These are phyloP conservation scores for Phyllosticta paracitricarpa DNA, from an alignment of 2,329 filamentous ascomycete genomes.

Conservation along the genomic window DNA sequence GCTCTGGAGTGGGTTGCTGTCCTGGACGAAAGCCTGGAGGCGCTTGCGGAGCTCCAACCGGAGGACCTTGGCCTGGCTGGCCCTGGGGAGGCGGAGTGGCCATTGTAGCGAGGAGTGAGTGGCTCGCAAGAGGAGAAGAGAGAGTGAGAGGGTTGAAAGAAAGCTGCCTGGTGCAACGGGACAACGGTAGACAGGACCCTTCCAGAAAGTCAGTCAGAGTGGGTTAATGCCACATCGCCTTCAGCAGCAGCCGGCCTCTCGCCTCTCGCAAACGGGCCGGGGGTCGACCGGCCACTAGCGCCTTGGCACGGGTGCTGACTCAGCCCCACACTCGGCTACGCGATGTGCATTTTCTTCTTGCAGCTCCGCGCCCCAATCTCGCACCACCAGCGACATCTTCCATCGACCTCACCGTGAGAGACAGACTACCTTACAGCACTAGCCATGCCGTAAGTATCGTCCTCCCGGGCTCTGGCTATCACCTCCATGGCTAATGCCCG, in stretches of 20 bases:
- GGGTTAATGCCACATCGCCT: constrained; percentile 9
- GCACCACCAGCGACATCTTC: constrained; percentile 10
- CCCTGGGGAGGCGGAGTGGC: constrained; percentile 3
- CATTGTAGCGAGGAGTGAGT: neutral
- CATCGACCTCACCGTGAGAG: constrained; percentile 34
- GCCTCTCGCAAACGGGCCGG: constrained; percentile 1
- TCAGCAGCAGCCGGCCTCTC: neutral
- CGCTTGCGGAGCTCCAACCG: constrained; percentile 15
- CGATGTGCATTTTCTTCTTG: constrained; percentile 5
- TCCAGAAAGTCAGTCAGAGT: neutral
- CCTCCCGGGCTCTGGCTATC: constrained; percentile 44
- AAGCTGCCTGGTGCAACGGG: neutral
- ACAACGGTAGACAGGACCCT: neutral
- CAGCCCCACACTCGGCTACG: constrained; percentile 6
- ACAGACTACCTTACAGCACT: constrained; percentile 59
- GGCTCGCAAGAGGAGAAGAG: neutral
- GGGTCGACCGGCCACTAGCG: constrained; percentile 5
- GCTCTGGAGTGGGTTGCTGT: constrained; percentile 63
- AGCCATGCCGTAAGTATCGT: constrained; percentile 64
- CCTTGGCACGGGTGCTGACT: neutral
- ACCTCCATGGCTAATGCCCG: constrained; percentile 12
- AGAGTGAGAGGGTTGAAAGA: neutral
- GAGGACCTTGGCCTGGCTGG: constrained; percentile 1
- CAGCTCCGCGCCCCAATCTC: neutral
- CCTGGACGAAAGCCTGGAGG: constrained; percentile 22